Evolutionary conservation across 495 filamentous ascomycete species (phyloP).

Genomic region (Polyplosphaeria fusca): DNA sequence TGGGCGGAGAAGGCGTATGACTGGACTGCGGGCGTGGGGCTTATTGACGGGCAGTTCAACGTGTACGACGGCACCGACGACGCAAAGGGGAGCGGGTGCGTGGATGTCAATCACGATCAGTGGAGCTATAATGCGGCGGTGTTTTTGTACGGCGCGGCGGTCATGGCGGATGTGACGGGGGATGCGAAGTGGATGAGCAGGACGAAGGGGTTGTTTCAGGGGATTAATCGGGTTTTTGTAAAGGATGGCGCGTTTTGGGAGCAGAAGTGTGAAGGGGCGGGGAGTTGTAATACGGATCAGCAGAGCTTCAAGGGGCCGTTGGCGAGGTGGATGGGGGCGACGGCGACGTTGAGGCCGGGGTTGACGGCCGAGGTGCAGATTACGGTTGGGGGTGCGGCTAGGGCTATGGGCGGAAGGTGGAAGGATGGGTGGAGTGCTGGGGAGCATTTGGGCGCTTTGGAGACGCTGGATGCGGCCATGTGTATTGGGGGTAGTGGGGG

Average conservation of each 20-base stretch:
- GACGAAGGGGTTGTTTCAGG: constrained; percentile 45
- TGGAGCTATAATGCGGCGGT: constrained; percentile 23
- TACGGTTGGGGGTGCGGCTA: constrained; percentile 52
- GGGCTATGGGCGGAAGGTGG: constrained; percentile 40
- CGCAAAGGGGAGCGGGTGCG: constrained; percentile 42
- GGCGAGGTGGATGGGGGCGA: constrained; percentile 63
- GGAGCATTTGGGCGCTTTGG: not conserved
- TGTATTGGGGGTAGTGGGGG: not conserved
- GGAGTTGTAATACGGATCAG: constrained; percentile 66
- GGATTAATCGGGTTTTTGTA: constrained; percentile 53
- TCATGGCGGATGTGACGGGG: constrained; percentile 11
- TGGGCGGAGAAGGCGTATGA: constrained; percentile 71
- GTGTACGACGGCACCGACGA: constrained; percentile 59
- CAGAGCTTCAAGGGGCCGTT: constrained; percentile 71
- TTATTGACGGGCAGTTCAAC: constrained; percentile 50
- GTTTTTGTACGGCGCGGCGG: constrained; percentile 17
- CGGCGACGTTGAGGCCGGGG: constrained; percentile 61
- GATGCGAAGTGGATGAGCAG: constrained; percentile 41
- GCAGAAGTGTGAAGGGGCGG: constrained; percentile 61
- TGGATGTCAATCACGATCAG: constrained; percentile 23
- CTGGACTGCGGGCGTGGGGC: constrained; percentile 55
- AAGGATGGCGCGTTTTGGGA: constrained; percentile 56
- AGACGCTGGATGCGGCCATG: not conserved
- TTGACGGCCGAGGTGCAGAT: constrained; percentile 53
- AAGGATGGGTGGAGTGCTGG: not conserved